Evolutionary conservation across 805 yeast species (phyloP), one percentile per base, ranked within the genome.

Genomic region (Dipodascopsis uninucleata): DNA sequence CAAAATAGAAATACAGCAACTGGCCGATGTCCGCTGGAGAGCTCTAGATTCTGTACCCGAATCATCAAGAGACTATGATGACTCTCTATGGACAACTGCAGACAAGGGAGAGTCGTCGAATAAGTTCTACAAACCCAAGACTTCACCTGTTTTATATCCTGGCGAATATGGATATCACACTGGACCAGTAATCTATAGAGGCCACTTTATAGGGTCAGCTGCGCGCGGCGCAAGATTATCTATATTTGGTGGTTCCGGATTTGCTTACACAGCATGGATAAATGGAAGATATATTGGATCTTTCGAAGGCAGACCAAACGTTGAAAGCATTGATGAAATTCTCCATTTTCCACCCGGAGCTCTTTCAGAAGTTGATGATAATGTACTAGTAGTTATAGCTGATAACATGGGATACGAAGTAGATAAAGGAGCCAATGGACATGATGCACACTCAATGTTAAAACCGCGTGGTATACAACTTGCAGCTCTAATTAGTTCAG

Each of bases 151-250:
- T 12, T 34, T 47, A 18, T 47, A 47, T 32, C 40, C 51, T 3
- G 51, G 45, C n/a, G 51, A 47, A 17, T 47, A 47, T 18, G 51
- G 51, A 16, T 47, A 38, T 39, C 48, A 42, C 28, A 32, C 36
- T 29, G 51, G 51, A 7, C 32, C 23, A 16, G 34, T 42, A 4
- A 36, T 47, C 25, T 47, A 42, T 23, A 39, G 51, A 18, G 51
- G 51, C 3, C 39, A 44, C 20, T 47, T 47, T 20, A 6, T 28
- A 5, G 51, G 47, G n/a, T 7, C 24, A 5, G 24, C 32, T 12
- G 36, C 28, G 2, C 24, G 23, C 16, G 45, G 41, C 8, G 28
- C 43, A 16, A 28, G 33, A 17, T 23, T 47, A 22, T 33, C 38
- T 10, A 32, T 47, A 9, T 47, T 46, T 46, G 51, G 51, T 10